These are phyloP conservation scores for Globisporangium takayamanum DNA, from an alignment of 352 stramenopile genomes.

Conservation along the genomic window DNA sequence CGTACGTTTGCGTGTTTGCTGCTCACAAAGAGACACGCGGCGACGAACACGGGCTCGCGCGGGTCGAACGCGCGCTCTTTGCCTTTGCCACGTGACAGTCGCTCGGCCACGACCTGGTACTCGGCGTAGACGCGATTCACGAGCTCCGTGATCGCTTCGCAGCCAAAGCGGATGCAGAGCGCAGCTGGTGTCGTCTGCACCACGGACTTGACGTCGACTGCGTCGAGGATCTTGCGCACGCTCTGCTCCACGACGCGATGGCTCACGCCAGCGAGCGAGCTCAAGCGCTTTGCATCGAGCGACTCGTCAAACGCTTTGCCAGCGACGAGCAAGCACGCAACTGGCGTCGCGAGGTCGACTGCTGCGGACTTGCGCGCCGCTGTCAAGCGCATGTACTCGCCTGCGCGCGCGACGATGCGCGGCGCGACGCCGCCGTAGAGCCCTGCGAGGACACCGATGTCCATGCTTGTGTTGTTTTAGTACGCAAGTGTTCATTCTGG, in stretches of 20 bases:
- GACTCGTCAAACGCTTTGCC: slow-evolving; percentile 38
- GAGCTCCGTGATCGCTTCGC: slow-evolving; percentile 53
- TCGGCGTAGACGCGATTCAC: slow-evolving; percentile 49
- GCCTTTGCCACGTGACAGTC: slow-evolving; percentile 15
- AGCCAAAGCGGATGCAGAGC: slow-evolving; percentile 72
- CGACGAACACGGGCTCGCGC: slow-evolving; percentile 46
- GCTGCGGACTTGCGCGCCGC: slow-evolving; percentile 32
- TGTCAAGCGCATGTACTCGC: slow-evolving; percentile 49
- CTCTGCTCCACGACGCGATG: slow-evolving; percentile 35
- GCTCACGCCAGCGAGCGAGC: slow-evolving; percentile 33
- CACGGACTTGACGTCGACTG: slow-evolving; percentile 36
- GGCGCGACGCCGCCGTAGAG: slow-evolving; percentile 52
- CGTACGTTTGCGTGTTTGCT: slow-evolving; percentile 55
- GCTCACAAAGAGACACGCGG: slow-evolving; percentile 59
- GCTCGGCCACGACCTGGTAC: slow-evolving; percentile 38
- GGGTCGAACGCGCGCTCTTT: slow-evolving; percentile 27
- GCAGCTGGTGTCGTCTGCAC: slow-evolving; percentile 42
- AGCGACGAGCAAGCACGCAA: slow-evolving; percentile 58
- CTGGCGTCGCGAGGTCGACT: slow-evolving; percentile 32
- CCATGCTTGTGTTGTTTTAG: slow-evolving; percentile 32
- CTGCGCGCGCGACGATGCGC: slow-evolving; percentile 36
- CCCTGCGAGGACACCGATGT: slow-evolving; percentile 35
- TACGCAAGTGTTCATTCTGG: not conserved
- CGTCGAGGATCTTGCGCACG: slow-evolving; percentile 45
- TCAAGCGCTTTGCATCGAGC: slow-evolving; percentile 40